Base-by-base conservation (phyloP, 176 grass and related monocot species). In the Rhynchospora breviuscula region DNA sequence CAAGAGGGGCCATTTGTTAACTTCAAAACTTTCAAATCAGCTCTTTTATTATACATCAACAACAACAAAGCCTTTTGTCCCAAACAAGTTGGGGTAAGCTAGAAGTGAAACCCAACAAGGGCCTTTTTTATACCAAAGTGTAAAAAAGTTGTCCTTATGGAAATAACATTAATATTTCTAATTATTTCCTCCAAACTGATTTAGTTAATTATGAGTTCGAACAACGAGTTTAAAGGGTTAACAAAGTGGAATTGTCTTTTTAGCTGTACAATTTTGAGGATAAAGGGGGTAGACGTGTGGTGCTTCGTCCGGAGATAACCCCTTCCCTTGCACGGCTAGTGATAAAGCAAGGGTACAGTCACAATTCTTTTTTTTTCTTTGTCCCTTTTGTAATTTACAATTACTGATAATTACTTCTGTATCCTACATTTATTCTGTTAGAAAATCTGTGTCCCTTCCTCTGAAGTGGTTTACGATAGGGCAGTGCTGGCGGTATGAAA, bases 381-480 rank as follows among this genome's bases (percentile, higher is more conserved):
- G 14, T 59, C 45, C 35, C 15, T 63, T 75, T 80, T 63, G 11
- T 63, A 81, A 81, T 44, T 61, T 73, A 46, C 23, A 69, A n/a
- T 61, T 31, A 47, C 29, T 54, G 19, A 18, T 59, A 66, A 46
- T 19, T 81, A 71, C 14, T 52, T 53, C 10, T 60, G 71, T 17
- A 26, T 33, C 43, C 73, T 13, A 72, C n/a, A 84, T 84, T 89
- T 87, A 25, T 88, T 86, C 61, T 93, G 88, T 88, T 90, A 92
- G 94, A 86, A 94, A 97, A 84, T 97, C 94, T 66, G 80, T 91
- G 80, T 94, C 94, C 61, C 88, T 97, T 87, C 94, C 92, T 73
- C 87, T 97, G 81, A 97, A 94, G 87, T 97, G 94, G 94, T 97
- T 94, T 88, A 92, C 94, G 65, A 97, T 97, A 88, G 94, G 94